A percentile compares a stretch with the other conserved stretches of the same genome.
Conservation (phyloP, 805 yeast genomes). For the Kluyveromyces dobzhanskii region DNA sequence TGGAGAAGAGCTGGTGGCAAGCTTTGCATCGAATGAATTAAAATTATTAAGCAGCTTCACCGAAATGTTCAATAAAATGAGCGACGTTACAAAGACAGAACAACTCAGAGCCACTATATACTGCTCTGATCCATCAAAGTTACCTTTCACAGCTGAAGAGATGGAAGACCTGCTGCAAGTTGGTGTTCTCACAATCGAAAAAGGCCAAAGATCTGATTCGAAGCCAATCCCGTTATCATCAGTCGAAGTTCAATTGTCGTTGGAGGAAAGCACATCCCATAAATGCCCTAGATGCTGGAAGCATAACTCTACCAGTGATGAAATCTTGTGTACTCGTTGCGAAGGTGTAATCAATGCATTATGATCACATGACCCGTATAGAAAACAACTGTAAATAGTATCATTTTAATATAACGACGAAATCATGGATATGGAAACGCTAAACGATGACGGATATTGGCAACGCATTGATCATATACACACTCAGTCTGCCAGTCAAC, state of each 20-base stretch:
- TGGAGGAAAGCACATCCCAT: conserved; percentile 32
- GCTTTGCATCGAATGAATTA: conserved; percentile 16
- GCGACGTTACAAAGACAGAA: conserved; percentile 19
- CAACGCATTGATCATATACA: no score
- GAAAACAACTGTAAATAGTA: neutral
- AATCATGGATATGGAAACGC: no score
- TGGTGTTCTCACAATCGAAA: conserved; percentile 39
- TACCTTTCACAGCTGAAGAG: conserved; percentile 31
- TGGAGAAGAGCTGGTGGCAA: neutral
- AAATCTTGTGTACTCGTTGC: conserved; percentile 62
- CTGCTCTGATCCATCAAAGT: conserved; percentile 1
- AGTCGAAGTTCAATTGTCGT: conserved; percentile 24
- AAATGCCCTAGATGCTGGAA: conserved; percentile 98
- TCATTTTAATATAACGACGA: no score
- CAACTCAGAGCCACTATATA: conserved; percentile 26
- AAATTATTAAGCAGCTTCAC: conserved; percentile 15
- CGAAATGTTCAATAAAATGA: conserved; percentile 12
- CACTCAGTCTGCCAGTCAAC: no score
- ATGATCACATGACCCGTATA: conserved; percentile 5
- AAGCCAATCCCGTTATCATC: conserved; percentile 14
- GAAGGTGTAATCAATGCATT: conserved; percentile 27
- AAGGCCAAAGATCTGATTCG: conserved; percentile 13
- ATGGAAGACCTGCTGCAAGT: conserved; percentile 54
- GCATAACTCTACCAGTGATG: conserved; percentile 43
- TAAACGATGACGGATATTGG: no score